These are phyloP conservation scores for Proliferodiscus dingleyae DNA, from an alignment of 2,329 filamentous ascomycete genomes.

Conservation along the genomic window DNA sequence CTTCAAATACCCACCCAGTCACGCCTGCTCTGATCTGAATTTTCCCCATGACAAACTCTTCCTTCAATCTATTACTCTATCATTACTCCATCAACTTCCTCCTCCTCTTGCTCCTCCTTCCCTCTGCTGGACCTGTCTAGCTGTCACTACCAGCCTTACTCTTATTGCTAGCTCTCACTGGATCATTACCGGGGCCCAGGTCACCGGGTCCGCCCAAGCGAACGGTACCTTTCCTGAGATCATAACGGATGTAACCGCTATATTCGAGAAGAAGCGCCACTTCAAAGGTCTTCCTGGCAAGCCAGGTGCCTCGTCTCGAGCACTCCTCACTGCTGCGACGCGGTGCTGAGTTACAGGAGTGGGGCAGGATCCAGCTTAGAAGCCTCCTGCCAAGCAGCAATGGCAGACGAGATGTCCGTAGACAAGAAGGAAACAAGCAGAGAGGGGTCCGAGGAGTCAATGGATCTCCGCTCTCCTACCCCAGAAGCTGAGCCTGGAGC, in stretches of 20 bases:
- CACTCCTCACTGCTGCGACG: conserved; percentile 8
- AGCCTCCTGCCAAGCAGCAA: conserved; percentile 29
- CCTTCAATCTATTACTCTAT: conserved; percentile 23
- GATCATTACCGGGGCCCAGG: conserved; percentile 19
- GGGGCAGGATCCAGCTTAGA: conserved; percentile 16
- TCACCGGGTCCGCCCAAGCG: conserved; percentile 9
- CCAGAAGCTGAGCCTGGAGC: conserved; percentile 48
- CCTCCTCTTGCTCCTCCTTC: no score
- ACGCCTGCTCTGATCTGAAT: conserved; percentile 19
- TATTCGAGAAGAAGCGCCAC: neutral
- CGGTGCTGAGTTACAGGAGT: conserved; percentile 16
- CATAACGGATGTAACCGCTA: conserved; percentile 23
- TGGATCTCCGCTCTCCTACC: conserved; percentile 45
- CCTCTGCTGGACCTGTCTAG: conserved; percentile 12
- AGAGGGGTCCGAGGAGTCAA: conserved; percentile 58
- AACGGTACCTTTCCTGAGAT: conserved; percentile 19
- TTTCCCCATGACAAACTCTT: conserved; percentile 21
- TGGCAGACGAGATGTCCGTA: conserved; percentile 65
- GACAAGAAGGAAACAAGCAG: conserved; percentile 53
- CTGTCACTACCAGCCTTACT: conserved; percentile 18
- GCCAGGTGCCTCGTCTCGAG: no score
- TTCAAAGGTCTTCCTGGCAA: conserved; percentile 20
- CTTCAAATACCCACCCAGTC: conserved; percentile 24
- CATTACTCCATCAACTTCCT: conserved; percentile 10
- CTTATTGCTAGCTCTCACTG: conserved; percentile 14